Conservation (phyloP, 495 filamentous ascomycete species). For the Haplographium delicatum region DNA sequence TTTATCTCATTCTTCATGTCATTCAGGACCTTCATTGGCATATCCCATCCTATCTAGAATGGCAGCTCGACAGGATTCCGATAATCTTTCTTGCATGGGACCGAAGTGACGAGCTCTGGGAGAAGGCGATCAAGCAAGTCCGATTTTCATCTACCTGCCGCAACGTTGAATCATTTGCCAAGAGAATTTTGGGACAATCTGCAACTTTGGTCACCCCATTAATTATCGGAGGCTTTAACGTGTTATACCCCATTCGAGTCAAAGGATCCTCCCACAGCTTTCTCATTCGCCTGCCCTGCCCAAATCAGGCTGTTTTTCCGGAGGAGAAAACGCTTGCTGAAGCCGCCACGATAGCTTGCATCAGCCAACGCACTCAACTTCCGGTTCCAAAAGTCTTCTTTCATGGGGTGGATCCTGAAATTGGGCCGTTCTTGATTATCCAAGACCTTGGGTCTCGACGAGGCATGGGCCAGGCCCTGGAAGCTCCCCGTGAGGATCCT, state of each 20-base stretch:
- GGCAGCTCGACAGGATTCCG: slow-evolving; percentile 12
- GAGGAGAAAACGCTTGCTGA: slow-evolving; percentile 37
- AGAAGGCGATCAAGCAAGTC: slow-evolving; percentile 16
- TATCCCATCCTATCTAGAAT: no score
- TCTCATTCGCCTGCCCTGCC: slow-evolving; percentile 9
- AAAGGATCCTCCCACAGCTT: slow-evolving; percentile 5
- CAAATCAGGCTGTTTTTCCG: slow-evolving; percentile 22
- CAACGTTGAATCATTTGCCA: slow-evolving; percentile 8
- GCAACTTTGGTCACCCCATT: slow-evolving; percentile 17
- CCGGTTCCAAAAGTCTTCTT: slow-evolving; percentile 35
- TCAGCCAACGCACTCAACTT: slow-evolving; percentile 35
- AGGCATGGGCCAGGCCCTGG: background rate
- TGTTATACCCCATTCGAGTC: slow-evolving; percentile 8
- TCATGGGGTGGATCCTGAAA: slow-evolving; percentile 17
- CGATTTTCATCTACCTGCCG: slow-evolving; percentile 1
- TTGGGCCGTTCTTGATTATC: slow-evolving; percentile 28
- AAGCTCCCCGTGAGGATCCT: background rate
- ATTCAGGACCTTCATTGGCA: no score
- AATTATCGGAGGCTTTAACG: slow-evolving; percentile 25
- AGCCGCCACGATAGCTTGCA: slow-evolving; percentile 38
- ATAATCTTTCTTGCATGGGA: slow-evolving; percentile 30
- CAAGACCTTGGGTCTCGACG: background rate
- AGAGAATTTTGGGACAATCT: slow-evolving; percentile 14
- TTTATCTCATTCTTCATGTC: no score
- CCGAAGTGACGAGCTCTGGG: slow-evolving; percentile 27